Evolutionary conservation across 805 yeast genomes (phyloP).

Genomic region (Kluyveromyces aestuarii): DNA sequence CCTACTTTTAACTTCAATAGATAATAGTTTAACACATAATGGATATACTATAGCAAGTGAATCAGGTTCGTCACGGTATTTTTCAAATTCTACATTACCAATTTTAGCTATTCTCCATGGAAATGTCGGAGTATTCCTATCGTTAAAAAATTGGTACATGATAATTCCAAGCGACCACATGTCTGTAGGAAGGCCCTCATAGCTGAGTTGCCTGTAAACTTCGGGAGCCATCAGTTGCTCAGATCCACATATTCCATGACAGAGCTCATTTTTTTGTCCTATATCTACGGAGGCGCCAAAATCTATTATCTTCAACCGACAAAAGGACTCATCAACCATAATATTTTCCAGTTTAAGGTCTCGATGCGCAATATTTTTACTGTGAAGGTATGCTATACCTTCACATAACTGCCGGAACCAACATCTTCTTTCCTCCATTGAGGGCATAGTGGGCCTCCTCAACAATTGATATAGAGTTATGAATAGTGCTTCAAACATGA

Average conservation of each 20-base stretch:
- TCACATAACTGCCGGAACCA: slow-evolving; percentile 1
- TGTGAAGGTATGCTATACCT: slow-evolving; percentile 39
- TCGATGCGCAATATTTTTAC: slow-evolving; percentile 82
- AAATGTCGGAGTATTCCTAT: neutral
- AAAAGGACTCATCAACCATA: slow-evolving; percentile 60
- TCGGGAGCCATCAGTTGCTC: slow-evolving; percentile 97
- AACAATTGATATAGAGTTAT: neutral
- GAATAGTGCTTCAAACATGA: neutral
- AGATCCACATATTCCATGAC: slow-evolving; percentile 92
- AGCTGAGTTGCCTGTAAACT: slow-evolving; percentile 44
- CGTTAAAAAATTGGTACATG: slow-evolving; percentile 38
- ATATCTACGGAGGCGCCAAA: slow-evolving; percentile 86
- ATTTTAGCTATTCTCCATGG: slow-evolving; percentile 1
- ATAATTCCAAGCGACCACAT: slow-evolving; percentile 92
- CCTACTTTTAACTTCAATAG: neutral
- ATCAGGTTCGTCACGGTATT: neutral
- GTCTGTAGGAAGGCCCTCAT: slow-evolving; percentile 87
- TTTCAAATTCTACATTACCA: neutral
- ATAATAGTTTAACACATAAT: neutral
- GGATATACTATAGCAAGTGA: neutral
- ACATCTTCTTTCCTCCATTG: neutral
- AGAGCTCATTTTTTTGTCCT: slow-evolving; percentile 52
- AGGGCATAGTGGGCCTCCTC: neutral
- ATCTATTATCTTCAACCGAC: slow-evolving; percentile 80
- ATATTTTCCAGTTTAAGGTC: slow-evolving; percentile 91